Conservation (phyloP, 805 yeast species). For the Nakazawaea wickerhamii region DNA sequence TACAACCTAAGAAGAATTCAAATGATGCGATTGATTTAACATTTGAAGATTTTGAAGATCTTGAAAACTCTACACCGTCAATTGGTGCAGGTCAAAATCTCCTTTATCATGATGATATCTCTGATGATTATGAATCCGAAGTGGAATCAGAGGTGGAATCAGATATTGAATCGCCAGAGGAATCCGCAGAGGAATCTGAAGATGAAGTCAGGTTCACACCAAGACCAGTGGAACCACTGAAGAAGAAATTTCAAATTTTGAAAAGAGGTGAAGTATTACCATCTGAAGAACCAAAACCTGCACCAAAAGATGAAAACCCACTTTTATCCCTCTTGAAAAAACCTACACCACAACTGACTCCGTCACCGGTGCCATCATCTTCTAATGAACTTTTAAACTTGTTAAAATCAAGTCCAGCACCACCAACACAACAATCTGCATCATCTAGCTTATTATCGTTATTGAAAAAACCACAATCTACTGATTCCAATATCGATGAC, state of each 20-base stretch:
- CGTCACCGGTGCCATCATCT: too few relatives aligned
- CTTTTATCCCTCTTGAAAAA: not conserved
- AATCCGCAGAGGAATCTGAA: not conserved
- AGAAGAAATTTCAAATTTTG: conserved; percentile 6
- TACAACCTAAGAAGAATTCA: not conserved
- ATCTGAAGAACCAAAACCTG: not conserved
- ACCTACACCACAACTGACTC: too few relatives aligned
- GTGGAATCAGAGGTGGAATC: not conserved
- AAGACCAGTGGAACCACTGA: not conserved
- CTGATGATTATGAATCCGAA: conserved; percentile 9
- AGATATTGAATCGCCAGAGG: not conserved
- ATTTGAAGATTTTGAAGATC: conserved; percentile 11
- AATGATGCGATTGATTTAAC: not conserved
- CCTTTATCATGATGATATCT: conserved; percentile 2
- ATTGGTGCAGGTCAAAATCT: not conserved
- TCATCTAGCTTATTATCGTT: conserved; percentile 2
- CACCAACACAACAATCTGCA: not conserved
- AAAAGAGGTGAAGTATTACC: conserved; percentile 1
- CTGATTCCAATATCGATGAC: not conserved
- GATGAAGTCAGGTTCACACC: too few relatives aligned
- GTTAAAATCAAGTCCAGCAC: not conserved
- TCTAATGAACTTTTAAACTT: not conserved
- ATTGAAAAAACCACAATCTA: conserved; percentile 1
- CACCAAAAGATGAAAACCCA: not conserved
- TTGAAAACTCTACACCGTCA: not conserved